Evolutionary conservation across 2,329 filamentous ascomycete species (phyloP).

Genomic region (Verruconis gallopava): DNA sequence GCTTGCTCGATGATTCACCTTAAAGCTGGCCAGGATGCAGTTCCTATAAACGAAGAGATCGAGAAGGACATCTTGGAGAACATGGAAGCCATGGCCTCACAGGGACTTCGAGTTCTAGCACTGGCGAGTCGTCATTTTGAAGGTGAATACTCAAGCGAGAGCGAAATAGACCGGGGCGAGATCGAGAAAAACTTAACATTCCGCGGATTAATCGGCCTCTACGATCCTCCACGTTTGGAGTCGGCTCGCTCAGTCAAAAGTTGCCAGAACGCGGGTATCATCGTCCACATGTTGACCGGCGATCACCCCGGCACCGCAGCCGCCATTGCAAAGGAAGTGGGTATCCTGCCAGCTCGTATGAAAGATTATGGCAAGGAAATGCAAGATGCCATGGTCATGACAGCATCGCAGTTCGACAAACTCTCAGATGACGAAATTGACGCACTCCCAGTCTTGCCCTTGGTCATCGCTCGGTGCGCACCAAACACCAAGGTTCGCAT

Average conservation of each 20-base stretch:
- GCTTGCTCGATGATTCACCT: conserved; percentile 44
- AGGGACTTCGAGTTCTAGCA: conserved; percentile 12
- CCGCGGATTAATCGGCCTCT: conserved; percentile 72
- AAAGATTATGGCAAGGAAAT: conserved; percentile 22
- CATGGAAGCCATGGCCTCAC: conserved; percentile 50
- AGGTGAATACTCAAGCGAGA: conserved; percentile 9
- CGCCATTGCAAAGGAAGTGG: conserved; percentile 33
- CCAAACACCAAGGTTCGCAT: conserved; percentile 37
- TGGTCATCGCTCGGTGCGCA: conserved; percentile 35
- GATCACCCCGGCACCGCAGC: conserved; percentile 34
- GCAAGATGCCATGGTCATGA: conserved; percentile 32
- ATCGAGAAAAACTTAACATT: conserved; percentile 60
- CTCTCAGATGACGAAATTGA: conserved; percentile 31
- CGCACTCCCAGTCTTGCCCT: conserved; percentile 26
- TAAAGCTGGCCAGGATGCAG: conserved; percentile 26
- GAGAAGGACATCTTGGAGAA: conserved; percentile 47
- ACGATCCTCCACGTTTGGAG: conserved; percentile 74
- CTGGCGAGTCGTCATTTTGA: conserved; percentile 6
- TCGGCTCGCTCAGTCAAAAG: conserved; percentile 44
- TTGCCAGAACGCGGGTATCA: conserved; percentile 34
- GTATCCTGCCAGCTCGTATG: conserved; percentile 24
- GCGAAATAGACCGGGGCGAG: conserved; percentile 38
- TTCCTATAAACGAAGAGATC: conserved; percentile 38
- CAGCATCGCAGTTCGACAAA: conserved; percentile 32
- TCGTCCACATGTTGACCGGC: conserved; percentile 35